Base-by-base conservation (phyloP, 2,329 filamentous ascomycete genomes). In the Colletotrichum theobromicola region DNA sequence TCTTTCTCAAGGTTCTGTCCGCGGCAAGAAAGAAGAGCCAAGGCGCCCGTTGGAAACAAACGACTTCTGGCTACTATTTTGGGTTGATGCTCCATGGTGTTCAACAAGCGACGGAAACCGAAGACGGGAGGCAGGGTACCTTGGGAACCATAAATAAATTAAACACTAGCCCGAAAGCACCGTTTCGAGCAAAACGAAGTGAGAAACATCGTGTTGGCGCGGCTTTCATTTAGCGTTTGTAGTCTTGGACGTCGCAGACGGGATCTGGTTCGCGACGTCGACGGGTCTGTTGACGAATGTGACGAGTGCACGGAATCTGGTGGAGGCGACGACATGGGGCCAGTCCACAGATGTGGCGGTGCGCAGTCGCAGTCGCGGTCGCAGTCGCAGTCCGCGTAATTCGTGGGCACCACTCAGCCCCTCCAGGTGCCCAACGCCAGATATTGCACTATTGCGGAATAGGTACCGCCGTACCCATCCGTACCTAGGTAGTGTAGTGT, bases 321-420 rank as follows among this genome's bases (percentile, higher is more conserved):
- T 46, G 61, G 61, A 50, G 61, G 35, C 18, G 61, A 34, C 61
- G 53, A 57, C 21, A 9, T 32, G 26, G 61, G 16, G 9, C 12
- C 37, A 50, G 63, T 57, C 65, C 67, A 63, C 58, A 63, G 21
- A 46, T 35, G 67, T 70, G 58, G 58, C 66, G 66, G 55, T 68
- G 66, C 66, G 53, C n/a, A 35, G 65, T 16, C 10, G 13, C 16
- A n/a, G 65, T 58, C 32, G 35, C 64, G 32, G 64, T 66, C 63
- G 42, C 35, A 46, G 63, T 16, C 10, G 8, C n/a, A 46, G 55
- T 61, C 68, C 68, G 62, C 72, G 68, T 74, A 71, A 74, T 61
- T 74, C 72, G 34, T 66, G n/a, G 61, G 72, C 64, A 55, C 34
- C 57, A 60, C 71, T 70, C 60, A 74, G 71, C 71, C 71, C 53